Conservation (phyloP, 768 basidiomycete species). For the Macrolepiota dolichaula region DNA sequence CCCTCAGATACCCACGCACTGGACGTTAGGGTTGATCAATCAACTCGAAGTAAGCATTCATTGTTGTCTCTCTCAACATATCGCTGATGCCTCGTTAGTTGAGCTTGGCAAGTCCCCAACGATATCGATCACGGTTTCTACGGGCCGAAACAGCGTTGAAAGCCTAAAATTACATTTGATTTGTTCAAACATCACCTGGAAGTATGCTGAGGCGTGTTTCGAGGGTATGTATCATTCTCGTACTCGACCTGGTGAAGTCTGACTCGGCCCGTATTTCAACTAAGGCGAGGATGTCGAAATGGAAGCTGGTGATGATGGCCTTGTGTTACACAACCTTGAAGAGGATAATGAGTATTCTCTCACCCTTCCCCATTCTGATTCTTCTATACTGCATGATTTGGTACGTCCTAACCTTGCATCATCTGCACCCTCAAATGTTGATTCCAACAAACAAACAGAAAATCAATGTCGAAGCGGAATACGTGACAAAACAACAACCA, state of each 20-base stretch:
- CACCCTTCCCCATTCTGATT: conserved; percentile 64
- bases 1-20: conserved; percentile 61
- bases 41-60: conserved; percentile 23
- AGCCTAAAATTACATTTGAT: conserved; percentile 51
- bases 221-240: conserved; percentile 24
- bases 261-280: neutral
- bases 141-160: conserved; percentile 66
- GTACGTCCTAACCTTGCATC: conserved; percentile 33
- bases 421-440: neutral
- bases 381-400: conserved; percentile 56
- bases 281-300: conserved; percentile 23
- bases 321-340: conserved; percentile 47
- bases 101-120: conserved; percentile 58
- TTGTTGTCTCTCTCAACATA: neutral
- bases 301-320: conserved; percentile 35
- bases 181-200: conserved; percentile 53
- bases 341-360: conserved; percentile 44
- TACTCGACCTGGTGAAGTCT: neutral
- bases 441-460: conserved; percentile 40
- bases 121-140: conserved; percentile 54
- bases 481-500: conserved; percentile 56
- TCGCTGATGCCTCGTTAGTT: conserved; percentile 36
- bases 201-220: conserved; percentile 36
- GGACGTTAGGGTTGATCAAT: conserved; percentile 60
- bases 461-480: conserved; percentile 67